Evolutionary conservation across 257 asterid genomes (phyloP).

Genomic region (Solanum pinnatisectum): DNA sequence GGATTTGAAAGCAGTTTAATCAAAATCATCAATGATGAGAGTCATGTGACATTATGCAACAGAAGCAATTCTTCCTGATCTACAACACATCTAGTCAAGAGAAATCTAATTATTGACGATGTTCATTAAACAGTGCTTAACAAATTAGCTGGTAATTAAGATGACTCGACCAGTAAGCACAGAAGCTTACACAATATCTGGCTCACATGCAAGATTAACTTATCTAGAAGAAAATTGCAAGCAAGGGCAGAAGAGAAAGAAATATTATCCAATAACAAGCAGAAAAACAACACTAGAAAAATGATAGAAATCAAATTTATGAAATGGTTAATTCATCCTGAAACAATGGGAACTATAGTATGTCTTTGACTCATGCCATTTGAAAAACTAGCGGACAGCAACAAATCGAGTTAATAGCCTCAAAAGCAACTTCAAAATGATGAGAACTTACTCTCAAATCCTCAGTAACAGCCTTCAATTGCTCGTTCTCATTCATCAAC

Average conservation of each 20-base stretch:
- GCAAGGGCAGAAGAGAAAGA: background rate
- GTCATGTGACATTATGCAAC: background rate
- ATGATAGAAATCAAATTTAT: background rate
- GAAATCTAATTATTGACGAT: background rate
- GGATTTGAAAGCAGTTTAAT: background rate
- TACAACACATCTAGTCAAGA: background rate
- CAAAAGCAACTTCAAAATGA: background rate
- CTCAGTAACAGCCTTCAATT: conserved; percentile 53
- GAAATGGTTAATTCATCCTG: background rate
- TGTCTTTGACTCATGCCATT: background rate
- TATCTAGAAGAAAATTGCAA: background rate
- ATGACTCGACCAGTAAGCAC: background rate
- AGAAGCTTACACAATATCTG: background rate
- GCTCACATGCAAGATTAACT: background rate
- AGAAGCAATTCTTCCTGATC: background rate
- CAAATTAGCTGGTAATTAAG: background rate
- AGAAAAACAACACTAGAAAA: background rate
- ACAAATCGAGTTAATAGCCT: background rate
- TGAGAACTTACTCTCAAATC: conserved; percentile 50
- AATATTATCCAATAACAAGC: background rate
- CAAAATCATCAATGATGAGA: background rate
- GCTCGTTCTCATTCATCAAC: conserved; percentile 88
- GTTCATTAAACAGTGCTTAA: background rate
- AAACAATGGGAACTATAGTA: background rate
- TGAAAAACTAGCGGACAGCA: background rate